These are phyloP conservation scores for Vitis hybrid DNA, from an alignment of 177 flowering plant genomes.

Conservation along the genomic window DNA sequence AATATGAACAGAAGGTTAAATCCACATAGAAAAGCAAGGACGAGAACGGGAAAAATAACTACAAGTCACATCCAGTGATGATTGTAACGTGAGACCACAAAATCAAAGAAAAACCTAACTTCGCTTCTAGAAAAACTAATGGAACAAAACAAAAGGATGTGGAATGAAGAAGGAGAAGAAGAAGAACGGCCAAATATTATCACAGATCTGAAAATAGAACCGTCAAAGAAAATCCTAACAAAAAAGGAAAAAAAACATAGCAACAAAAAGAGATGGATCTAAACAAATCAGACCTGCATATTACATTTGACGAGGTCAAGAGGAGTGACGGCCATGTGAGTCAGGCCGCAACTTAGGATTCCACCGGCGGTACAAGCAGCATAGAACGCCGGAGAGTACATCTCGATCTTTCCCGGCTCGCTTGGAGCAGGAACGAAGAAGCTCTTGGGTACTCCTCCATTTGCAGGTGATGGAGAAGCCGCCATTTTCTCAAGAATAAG, in stretches of 20 bases:
- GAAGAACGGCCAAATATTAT: background rate
- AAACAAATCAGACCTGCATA: conserved; percentile 58
- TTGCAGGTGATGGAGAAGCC: conserved; percentile 14
- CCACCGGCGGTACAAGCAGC: conserved; percentile 77
- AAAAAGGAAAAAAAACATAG: background rate
- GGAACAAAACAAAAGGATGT: too few species aligned
- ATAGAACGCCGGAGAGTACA: conserved; percentile 73
- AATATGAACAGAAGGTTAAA: too few species aligned
- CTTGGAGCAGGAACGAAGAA: conserved; percentile 50
- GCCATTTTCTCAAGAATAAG: conserved; percentile 15
- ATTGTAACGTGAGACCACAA: too few species aligned
- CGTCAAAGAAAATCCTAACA: background rate
- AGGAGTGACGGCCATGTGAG: conserved; percentile 85
- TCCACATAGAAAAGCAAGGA: too few species aligned
- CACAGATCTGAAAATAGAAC: conserved; percentile 1
- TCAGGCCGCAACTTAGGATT: conserved; percentile 73
- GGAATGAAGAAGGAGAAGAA: too few species aligned
- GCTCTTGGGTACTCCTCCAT: background rate
- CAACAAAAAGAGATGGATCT: conserved; percentile 14
- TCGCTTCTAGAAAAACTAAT: too few species aligned
- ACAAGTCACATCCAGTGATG: too few species aligned
- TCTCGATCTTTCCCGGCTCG: conserved; percentile 66
- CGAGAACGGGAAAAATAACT: too few species aligned
- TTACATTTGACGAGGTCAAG: conserved; percentile 84
- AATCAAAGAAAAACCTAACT: too few species aligned